A percentile compares a stretch with the other conserved stretches of the same genome.
Evolutionary conservation across 345 rosid genomes (phyloP).

Genomic region (Euphorbia lathyris): DNA sequence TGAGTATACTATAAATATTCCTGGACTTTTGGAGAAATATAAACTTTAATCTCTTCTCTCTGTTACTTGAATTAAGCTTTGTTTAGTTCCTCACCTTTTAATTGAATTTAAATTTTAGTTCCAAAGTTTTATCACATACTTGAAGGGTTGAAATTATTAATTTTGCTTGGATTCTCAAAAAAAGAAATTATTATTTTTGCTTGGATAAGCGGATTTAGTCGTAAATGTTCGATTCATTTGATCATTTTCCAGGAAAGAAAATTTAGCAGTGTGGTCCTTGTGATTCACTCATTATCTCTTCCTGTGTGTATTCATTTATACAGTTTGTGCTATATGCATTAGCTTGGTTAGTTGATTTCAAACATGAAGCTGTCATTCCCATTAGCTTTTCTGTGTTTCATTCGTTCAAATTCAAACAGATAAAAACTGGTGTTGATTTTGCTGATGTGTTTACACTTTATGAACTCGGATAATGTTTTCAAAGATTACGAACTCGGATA

Average conservation of each 20-base stretch:
- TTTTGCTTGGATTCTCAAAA: background rate
- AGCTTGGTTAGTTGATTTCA: background rate
- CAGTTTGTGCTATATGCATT: background rate
- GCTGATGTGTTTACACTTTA: background rate
- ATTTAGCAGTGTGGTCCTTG: background rate
- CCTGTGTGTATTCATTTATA: background rate
- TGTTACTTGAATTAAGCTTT: background rate
- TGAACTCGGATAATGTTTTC: background rate
- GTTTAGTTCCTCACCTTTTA: background rate
- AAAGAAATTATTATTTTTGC: too few relatives aligned
- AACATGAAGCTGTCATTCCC: background rate
- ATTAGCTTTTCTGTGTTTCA: slow-evolving; percentile 8
- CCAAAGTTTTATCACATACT: background rate
- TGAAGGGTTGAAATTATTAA: background rate
- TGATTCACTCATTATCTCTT: background rate
- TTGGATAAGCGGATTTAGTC: background rate
- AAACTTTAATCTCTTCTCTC: background rate
- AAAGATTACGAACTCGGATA: background rate
- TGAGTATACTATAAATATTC: background rate
- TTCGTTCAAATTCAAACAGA: background rate
- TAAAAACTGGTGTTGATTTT: background rate
- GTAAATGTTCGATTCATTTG: background rate
- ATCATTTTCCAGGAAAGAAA: background rate
- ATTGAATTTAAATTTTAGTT: background rate
- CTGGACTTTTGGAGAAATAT: background rate